phyloP scores from a whole-genome alignment of 371 early-diverging fungal genomes.

The Circinella minor region DNA sequence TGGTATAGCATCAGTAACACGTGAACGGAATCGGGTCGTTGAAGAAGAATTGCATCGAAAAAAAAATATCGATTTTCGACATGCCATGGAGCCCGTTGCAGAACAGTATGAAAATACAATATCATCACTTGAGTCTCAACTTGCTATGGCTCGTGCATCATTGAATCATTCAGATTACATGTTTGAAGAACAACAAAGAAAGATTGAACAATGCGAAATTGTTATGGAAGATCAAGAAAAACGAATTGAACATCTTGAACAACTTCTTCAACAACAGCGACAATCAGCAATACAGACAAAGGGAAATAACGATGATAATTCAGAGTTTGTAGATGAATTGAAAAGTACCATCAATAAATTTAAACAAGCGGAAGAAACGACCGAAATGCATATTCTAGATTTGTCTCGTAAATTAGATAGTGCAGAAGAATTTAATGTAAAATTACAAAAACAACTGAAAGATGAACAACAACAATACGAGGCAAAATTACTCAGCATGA shows the following conservation, averaged over 20 bases:
- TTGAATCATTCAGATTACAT: slow-evolving; percentile 53
- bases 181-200: slow-evolving; percentile 54
- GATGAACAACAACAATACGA: slow-evolving; percentile 9
- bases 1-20: slow-evolving; percentile 37
- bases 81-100: slow-evolving; percentile 67
- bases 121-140: slow-evolving; percentile 56
- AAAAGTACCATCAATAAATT: slow-evolving; percentile 39
- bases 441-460: slow-evolving; percentile 17
- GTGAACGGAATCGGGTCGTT: slow-evolving; percentile 42
- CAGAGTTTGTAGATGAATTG: slow-evolving; percentile 32
- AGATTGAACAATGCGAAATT: slow-evolving; percentile 35
- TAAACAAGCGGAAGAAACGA: slow-evolving; percentile 46
- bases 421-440: slow-evolving; percentile 18
- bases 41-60: slow-evolving; percentile 40
- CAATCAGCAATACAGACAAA: too few species aligned
- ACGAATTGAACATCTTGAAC: slow-evolving; percentile 43
- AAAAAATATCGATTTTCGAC: slow-evolving; percentile 46
- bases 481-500: slow-evolving; percentile 11
- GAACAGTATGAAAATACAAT: slow-evolving; percentile 73
- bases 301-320: slow-evolving; percentile 20
- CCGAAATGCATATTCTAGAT: slow-evolving; percentile 52
- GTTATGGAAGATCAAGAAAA: slow-evolving; percentile 38
- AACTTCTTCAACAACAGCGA: slow-evolving; percentile 34
- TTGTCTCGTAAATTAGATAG: slow-evolving; percentile 39
- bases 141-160: slow-evolving; percentile 62